Evolutionary conservation across 1,284 basidiomycete species (phyloP).

Genomic region (Tilletia setariae): DNA sequence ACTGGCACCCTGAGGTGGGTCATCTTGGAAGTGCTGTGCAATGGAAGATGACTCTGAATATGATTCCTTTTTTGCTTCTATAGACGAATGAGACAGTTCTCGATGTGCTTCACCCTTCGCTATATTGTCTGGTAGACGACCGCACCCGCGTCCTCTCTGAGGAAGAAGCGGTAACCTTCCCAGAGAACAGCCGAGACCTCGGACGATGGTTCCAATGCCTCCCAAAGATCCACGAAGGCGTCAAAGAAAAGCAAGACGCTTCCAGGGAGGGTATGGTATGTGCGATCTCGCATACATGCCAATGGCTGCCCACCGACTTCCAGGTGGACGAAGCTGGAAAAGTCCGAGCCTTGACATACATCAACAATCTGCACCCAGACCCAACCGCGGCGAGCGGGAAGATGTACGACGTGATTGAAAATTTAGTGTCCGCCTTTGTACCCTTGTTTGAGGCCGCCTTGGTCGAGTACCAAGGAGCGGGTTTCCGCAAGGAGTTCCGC

Average conservation of each 20-base stretch:
- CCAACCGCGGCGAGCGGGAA: constrained; percentile 27
- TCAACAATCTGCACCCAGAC: constrained; percentile 62
- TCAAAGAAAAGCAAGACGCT: constrained; percentile 37
- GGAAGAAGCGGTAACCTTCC: constrained; percentile 12
- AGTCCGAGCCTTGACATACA: constrained; percentile 59
- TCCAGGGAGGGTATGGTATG: not conserved
- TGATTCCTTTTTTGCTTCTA: not conserved
- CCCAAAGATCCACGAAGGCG: constrained; percentile 11
- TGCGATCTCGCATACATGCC: constrained; percentile 29
- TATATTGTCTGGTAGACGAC: constrained; percentile 59
- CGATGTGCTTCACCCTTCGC: constrained; percentile 59
- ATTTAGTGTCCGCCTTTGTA: constrained; percentile 56
- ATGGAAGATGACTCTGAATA: not conserved
- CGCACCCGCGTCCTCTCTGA: constrained; percentile 44
- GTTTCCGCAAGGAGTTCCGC: constrained; percentile 6
- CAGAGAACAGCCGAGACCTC: constrained; percentile 3
- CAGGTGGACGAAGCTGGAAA: constrained; percentile 52
- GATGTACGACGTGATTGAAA: constrained; percentile 56
- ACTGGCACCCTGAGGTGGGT: constrained; percentile 58
- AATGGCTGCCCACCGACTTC: constrained; percentile 60
- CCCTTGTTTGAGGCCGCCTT: constrained; percentile 62
- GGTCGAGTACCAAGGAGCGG: constrained; percentile 56
- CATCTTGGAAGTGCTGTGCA: not conserved
- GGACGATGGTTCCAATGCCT: constrained; percentile 12
- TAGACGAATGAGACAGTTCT: constrained; percentile 56